Base-by-base conservation (phyloP, 306 rosid species). In the Vicia villosa region DNA sequence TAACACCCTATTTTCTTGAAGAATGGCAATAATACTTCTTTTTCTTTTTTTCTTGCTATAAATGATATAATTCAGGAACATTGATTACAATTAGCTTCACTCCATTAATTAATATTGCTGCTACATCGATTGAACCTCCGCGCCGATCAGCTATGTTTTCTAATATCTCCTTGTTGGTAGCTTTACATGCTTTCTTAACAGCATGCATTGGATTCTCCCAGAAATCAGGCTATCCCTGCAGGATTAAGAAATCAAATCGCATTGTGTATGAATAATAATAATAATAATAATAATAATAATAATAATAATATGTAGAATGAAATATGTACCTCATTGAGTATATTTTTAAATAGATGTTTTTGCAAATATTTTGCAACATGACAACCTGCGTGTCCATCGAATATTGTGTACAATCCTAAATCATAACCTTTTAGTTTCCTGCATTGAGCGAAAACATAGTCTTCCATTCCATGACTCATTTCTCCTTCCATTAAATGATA, bases 61-160 rank as follows among this genome's bases (percentile, higher is more conserved):
- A n/a, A n/a, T n/a, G n/a, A n/a, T n/a, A n/a, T n/a, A n/a, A n/a
- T n/a, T n/a, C n/a, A n/a, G n/a, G n/a, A 0, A 87, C 87, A 30
- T 87, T 77, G 10, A 85, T 79, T 5, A 80, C 79, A 12, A 85
- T 51, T 13, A 85, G 66, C 81, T 54, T 82, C 26, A 76, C 75
- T 32, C 89, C 82, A 66, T 87, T 76, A 11, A 90, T 71, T 21
- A 86, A 20, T 68, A 87, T 86, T 52, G 84, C 84, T 8, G 85
- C 88, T 36, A 87, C 88, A 41, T 87, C 89, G 6, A 91, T 87
- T 3, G 89, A 90, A 17, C 96, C 94, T 54, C 88, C 86, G 12
- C 43, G 67, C 3, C 66, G 81, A 63, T 66, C 73, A 8, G 82
- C 81, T 24, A 73, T 22, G 15, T 41, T 83, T 30, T 75, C 84